These are phyloP conservation scores for Pseudoperonospora humuli DNA, from an alignment of 352 stramenopile genomes.

Conservation along the genomic window DNA sequence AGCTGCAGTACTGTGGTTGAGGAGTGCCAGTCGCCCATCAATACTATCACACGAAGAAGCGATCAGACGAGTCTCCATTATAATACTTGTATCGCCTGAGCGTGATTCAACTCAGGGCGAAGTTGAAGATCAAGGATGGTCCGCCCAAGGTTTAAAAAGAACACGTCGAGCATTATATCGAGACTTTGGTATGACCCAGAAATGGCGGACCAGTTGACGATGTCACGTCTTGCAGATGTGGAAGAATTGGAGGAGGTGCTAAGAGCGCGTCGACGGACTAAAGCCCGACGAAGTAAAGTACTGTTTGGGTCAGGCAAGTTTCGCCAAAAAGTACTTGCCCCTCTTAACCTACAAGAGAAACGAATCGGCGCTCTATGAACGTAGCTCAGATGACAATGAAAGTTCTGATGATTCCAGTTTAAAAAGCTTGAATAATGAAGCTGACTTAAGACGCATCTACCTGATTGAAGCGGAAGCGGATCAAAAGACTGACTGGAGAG, in stretches of 20 bases:
- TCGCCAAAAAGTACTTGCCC: neutral
- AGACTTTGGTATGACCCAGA: neutral
- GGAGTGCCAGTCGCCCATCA: too few relatives aligned
- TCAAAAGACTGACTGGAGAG: neutral
- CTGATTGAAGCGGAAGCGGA: neutral
- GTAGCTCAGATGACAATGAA: too few relatives aligned
- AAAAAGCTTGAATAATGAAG: neutral
- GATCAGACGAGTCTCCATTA: neutral
- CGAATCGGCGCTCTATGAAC: neutral
- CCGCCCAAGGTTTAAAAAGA: neutral
- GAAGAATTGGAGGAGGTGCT: neutral
- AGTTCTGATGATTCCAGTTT: neutral
- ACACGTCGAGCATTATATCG: neutral
- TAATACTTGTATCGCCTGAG: neutral
- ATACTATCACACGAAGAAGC: too few relatives aligned
- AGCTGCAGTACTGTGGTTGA: too few relatives aligned
- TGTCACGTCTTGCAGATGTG: neutral
- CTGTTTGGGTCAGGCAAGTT: neutral
- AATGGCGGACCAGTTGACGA: neutral
- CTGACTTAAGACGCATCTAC: neutral
- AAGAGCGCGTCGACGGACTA: neutral
- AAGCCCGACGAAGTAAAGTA: neutral
- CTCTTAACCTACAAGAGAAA: neutral
- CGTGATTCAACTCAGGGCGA: neutral
- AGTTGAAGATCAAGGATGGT: neutral